Percentiles rank a stretch among this genome's conserved stretches.
Conservation (phyloP, 2,329 filamentous ascomycete genomes). For the Botrytis cinerea region DNA sequence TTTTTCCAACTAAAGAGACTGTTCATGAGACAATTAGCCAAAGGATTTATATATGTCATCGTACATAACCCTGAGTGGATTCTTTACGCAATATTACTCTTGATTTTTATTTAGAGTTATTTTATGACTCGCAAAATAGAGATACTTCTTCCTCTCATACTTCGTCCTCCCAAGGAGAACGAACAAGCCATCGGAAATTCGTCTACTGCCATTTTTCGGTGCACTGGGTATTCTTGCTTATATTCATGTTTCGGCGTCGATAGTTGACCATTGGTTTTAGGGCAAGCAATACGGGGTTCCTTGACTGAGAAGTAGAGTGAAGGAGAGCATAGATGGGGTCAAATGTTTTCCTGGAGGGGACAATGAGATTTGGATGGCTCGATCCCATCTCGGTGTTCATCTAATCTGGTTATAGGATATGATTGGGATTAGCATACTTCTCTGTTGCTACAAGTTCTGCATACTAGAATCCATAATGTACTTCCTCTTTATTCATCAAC, state of each 20-base stretch:
- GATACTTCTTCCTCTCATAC: neutral
- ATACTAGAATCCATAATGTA: neutral
- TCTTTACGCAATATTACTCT: neutral
- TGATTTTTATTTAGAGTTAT: neutral
- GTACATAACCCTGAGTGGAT: too few relatives aligned
- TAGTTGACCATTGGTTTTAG: neutral
- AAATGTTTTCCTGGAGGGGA: neutral
- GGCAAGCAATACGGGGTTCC: neutral
- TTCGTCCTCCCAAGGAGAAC: neutral
- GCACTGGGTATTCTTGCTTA: neutral
- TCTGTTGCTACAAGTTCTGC: neutral
- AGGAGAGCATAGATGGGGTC: neutral
- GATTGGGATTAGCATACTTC: neutral
- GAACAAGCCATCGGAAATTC: rapidly evolving
- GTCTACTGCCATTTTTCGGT: neutral
- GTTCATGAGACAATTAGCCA: neutral
- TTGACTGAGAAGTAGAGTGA: neutral
- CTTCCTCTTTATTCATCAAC: neutral
- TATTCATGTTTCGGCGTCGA: neutral
- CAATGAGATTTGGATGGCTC: neutral
- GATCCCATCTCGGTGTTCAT: neutral
- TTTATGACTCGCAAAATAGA: neutral
- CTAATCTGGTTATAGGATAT: neutral
- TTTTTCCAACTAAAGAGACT: neutral
- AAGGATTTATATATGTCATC: too few relatives aligned